Conservation (phyloP, 345 rosid species). For the Pseudoturritis turrita region DNA sequence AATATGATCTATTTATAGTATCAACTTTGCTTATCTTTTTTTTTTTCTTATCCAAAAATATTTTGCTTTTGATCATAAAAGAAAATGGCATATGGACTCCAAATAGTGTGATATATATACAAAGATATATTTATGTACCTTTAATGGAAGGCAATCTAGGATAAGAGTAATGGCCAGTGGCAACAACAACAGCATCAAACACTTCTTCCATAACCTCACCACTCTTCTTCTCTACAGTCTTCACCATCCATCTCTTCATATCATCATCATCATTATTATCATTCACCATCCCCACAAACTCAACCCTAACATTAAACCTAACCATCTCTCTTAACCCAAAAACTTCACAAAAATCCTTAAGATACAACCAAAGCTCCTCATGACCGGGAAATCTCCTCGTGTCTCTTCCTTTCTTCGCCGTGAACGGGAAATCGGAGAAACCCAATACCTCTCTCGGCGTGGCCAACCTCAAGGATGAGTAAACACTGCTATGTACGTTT, state of each 20-base stretch:
- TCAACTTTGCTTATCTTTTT: not conserved
- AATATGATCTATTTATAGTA: not conserved
- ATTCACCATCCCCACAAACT: constrained; percentile 47
- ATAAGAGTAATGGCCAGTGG: constrained; percentile 71
- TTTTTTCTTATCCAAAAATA: too few species aligned
- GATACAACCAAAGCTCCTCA: constrained; percentile 68
- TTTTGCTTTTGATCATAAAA: too few species aligned
- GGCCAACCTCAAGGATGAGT: constrained; percentile 56
- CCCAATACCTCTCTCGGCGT: constrained; percentile 91
- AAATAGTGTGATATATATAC: not conserved
- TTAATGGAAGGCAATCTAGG: constrained; percentile 72
- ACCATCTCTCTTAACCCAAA: constrained; percentile 67
- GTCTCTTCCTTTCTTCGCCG: constrained; percentile 59
- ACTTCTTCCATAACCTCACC: constrained; percentile 54
- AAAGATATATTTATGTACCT: constrained; percentile 36
- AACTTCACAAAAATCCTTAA: constrained; percentile 58
- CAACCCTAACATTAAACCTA: constrained; percentile 72
- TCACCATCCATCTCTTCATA: constrained; percentile 68
- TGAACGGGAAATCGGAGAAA: constrained; percentile 74
- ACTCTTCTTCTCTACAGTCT: constrained; percentile 38
- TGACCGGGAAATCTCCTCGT: constrained; percentile 80
- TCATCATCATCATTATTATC: constrained; percentile 47
- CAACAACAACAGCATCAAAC: constrained; percentile 86
- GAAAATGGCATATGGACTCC: not conserved
- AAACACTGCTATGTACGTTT: constrained; percentile 74